Evolutionary conservation across 2,329 filamentous ascomycete genomes (phyloP), one percentile per base, ranked within the genome.

Genomic region (Ambrosiella cleistominuta): DNA sequence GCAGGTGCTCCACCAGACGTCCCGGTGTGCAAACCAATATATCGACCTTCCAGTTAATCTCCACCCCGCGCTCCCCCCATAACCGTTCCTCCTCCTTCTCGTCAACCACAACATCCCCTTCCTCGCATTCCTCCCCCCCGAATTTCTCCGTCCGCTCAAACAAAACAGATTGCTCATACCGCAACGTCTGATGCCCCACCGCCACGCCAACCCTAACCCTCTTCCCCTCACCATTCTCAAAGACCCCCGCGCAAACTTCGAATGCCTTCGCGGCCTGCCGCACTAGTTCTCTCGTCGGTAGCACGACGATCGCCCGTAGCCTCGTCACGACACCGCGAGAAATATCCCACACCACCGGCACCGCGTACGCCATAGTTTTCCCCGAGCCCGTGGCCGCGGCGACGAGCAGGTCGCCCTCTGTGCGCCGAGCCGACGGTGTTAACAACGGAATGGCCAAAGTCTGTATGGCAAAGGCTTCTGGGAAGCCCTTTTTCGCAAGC

Each of bases 301-400:
- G 82, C 1, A 98, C 83, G 52, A 98, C 81, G 0, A 98, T 70
- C 0, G 84, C 90, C 44, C 86, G 79, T 7, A 98, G 71, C 58
- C 79, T 79, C 0, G 85, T 86, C 9, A 81, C 75, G 19, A 72
- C 71, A 12, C 78, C 77, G 38, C 78, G 74, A 63, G 84, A 83
- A 54, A 98, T 73, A 55, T 85, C 82, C 51, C 88, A 81, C 3
- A 95, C 78, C 60, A 98, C 81, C 0, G 93, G 93, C 2, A 98
- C 72, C 0, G 91, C 80, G 66, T 98, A 98, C 0, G 91, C 86
- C 13, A 98, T 70, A 0, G 93, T 98, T 68, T 98, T 98, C 59
- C 93, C 93, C 0, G 93, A 97, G 7, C 93, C 93, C 0, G 93
- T 98, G 1, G 91, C 86, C 0, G 94, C 93, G 7, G 89, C 93